Evolutionary conservation across 1,284 basidiomycete species (phyloP), one percentile per base, ranked within the genome.

Genomic region (Clitocybe nebularis): DNA sequence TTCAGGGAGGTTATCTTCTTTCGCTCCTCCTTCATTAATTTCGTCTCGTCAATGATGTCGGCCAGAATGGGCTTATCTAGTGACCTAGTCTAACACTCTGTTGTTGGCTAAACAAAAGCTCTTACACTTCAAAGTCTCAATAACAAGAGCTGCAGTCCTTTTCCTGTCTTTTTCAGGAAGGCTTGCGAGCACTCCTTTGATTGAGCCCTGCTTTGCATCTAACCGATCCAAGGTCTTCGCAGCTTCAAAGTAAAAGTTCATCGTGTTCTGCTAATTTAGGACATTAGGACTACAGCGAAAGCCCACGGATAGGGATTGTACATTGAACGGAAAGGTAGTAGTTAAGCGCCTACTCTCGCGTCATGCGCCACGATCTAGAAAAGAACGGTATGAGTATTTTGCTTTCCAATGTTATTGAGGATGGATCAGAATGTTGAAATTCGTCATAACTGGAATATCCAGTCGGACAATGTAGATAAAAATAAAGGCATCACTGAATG

Each of bases 171-270:
- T 87, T 56, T 83, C 77, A 10, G 85, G 79, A 14, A 91, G 70
- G 22, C 77, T 77, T 16, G 80, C 79, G 39, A 92, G 70, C 26
- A 89, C 63, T 41, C 88, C 74, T 63, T 91, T 86, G 59, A 96
- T 86, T 5, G 89, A 93, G 9, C 91, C 91, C 63, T 89, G 77
- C 62, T 87, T 90, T 40, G 81, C 77, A 60, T 93, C 88, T 44
- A 96, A 74, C 52, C 82, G 82, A 59, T 94, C 90, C 55, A 96
- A 73, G 4, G 83, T 77, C 54, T 81, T 75, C 47, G 85, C 85
- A 49, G 89, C 89, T 59, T 88, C 83, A 67, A 91, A 91, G 71
- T 94, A 95, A 67, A 94, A 92, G 71, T 93, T 93, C 91, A 94
- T 94, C 64, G 61, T 59, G 60, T 48, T 41, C 29, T n/a, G 14